Evolutionary conservation across 1,284 basidiomycete species (phyloP), one percentile per base, ranked within the genome.

Genomic region (Naganishia sp.): DNA sequence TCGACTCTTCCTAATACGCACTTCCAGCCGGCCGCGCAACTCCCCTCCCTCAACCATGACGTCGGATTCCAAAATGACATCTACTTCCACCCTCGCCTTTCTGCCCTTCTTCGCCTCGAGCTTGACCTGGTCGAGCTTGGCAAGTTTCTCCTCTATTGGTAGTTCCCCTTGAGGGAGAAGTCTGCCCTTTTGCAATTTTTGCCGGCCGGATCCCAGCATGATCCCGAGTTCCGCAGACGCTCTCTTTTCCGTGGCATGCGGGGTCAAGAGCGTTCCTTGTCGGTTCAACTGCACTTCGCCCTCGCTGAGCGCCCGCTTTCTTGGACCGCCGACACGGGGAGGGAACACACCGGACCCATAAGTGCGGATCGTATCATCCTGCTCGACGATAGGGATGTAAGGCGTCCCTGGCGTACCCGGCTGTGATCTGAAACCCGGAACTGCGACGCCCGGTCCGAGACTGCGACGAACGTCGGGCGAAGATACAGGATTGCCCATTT

Each of bases 51-150:
- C 92, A 0, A 95, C 88, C 66, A 87, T 88, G 5, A 86, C 83
- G 70, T 91, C 85, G 68, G 86, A 87, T 70, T 92, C 88, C 48
- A 94, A 83, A 6, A 87, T 80, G 28, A 97, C 85, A 72, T 96
- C 92, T 7, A 96, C 83, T 74, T 91, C 89, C 0, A 96, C 89
- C 36, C 91, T 86, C 2, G 91, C 87, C 36, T 81, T 88, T 85
- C 55, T 86, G 85, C 78, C 88, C 85, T 80, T 91, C 85, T 66
- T 89, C 75, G 61, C 79, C 68, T 82, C 77, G 50, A 81, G 70
- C 36, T 76, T 69, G 43, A 80, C 75, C 54, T 78, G 71, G 44
- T 74, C 72, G 64, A 74, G 61, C 48, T 72, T 61, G 43, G 69
- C 67, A 43, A 70, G 64, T 42, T 70, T 68, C 48, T 72, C 69